phyloP scores from a whole-genome alignment of 2,329 filamentous ascomycete genomes.

The Pestalotiopsis sp. region DNA sequence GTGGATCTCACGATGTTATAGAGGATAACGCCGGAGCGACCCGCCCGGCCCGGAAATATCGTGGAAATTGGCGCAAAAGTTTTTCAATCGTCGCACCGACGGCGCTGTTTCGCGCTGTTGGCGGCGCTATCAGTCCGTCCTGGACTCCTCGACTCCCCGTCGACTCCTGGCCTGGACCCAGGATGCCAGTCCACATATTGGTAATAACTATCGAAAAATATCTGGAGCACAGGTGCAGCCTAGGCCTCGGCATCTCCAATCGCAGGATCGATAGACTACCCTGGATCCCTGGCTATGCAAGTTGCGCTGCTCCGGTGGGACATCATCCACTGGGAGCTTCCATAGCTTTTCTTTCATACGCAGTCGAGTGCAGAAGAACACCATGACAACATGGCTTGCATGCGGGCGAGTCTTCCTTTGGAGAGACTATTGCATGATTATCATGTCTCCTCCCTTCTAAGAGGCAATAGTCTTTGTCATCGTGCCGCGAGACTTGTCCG shows the following conservation, averaged over 20 bases:
- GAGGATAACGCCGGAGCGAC: neutral
- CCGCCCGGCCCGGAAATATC: slow-evolving; percentile 2
- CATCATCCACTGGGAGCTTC: neutral
- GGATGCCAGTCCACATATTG: neutral
- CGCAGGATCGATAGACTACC: neutral
- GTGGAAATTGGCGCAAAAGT: slow-evolving; percentile 2
- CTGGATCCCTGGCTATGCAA: neutral
- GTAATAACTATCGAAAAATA: neutral
- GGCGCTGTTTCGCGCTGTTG: neutral
- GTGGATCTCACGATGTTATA: neutral
- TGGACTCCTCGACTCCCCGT: no score
- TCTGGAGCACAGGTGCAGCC: neutral
- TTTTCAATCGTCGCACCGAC: neutral
- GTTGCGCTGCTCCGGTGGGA: neutral
- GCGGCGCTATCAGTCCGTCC: neutral
- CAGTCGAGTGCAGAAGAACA: neutral
- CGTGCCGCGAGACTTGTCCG: neutral
- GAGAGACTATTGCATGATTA: neutral
- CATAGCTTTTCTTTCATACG: neutral
- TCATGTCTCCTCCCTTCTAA: neutral
- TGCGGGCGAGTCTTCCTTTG: neutral
- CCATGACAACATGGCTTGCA: neutral
- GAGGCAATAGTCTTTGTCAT: neutral
- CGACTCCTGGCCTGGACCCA: neutral
- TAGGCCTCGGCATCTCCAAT: neutral